A percentile compares a stretch with the other conserved stretches of the same genome.
Conservation (phyloP, 257 asterid species). For the Solanum chaucha region DNA sequence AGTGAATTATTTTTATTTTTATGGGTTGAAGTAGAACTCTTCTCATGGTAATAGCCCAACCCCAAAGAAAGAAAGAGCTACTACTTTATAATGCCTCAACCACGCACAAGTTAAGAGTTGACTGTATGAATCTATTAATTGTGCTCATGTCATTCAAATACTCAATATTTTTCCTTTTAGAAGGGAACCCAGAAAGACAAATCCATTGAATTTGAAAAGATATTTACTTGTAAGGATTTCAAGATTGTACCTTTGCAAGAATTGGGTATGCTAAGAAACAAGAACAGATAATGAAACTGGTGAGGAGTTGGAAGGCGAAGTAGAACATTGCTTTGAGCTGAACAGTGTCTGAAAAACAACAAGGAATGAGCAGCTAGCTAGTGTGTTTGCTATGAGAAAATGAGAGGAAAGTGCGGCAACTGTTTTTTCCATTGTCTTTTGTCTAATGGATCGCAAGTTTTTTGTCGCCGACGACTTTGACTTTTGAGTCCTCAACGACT, state of each 20-base stretch:
- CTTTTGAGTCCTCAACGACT: background rate
- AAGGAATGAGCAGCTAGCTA: background rate
- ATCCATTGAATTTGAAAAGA: background rate
- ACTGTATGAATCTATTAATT: background rate
- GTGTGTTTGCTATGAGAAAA: background rate
- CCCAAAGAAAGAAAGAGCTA: background rate
- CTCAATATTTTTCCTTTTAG: background rate
- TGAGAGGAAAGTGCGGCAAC: background rate
- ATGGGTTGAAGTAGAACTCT: background rate
- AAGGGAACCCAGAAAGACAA: background rate
- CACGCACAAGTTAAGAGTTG: background rate
- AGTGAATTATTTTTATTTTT: background rate
- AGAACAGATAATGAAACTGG: background rate
- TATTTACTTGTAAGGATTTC: background rate
- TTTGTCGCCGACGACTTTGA: background rate
- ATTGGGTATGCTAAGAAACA: background rate
- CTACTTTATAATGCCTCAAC: background rate
- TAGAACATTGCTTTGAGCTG: background rate
- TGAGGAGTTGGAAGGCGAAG: background rate
- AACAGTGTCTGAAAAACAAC: background rate
- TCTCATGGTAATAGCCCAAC: background rate
- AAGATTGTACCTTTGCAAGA: slow-evolving; percentile 1
- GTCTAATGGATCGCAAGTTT: background rate
- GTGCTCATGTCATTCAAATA: background rate
- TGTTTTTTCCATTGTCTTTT: background rate